A percentile compares a stretch with the other conserved stretches of the same genome.
Evolutionary conservation across 495 filamentous ascomycete genomes (phyloP).

Genomic region (Annulohypoxylon stygium): DNA sequence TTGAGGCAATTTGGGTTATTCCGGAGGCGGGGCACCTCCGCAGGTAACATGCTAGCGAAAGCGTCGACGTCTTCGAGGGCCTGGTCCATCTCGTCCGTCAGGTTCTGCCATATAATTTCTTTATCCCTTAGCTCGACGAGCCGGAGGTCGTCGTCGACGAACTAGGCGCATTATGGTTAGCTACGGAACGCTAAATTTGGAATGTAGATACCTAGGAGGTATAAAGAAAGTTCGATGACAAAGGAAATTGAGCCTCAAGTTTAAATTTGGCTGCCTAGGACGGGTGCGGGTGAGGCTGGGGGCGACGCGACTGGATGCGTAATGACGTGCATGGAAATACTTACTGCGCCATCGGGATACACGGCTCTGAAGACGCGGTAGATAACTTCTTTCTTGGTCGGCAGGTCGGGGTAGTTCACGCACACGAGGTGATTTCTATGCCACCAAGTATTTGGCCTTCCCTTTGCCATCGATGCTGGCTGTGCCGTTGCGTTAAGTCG

Average conservation of each 20-base stretch:
- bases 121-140: slow-evolving; percentile 37
- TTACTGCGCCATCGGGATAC: slow-evolving; percentile 46
- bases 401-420: slow-evolving; percentile 28
- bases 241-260: not conserved
- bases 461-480: slow-evolving; percentile 14
- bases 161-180: slow-evolving; percentile 18
- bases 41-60: not conserved
- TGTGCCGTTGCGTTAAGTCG: slow-evolving; percentile 11
- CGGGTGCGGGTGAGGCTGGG: slow-evolving; percentile 22
- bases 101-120: slow-evolving; percentile 16
- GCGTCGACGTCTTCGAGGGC: not conserved
- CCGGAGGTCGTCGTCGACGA: slow-evolving; percentile 36
- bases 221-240: not conserved
- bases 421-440: slow-evolving; percentile 19
- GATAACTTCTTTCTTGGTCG: slow-evolving; percentile 41
- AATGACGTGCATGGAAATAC: slow-evolving; percentile 10
- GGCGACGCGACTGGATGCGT: slow-evolving; percentile 5
- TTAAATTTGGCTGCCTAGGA: not conserved
- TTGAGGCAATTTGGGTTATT: not conserved
- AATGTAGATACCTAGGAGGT: not conserved
- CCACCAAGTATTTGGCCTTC: slow-evolving; percentile 29
- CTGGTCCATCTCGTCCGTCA: slow-evolving; percentile 9
- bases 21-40: not conserved
- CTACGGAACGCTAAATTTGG: not conserved
- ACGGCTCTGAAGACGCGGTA: slow-evolving; percentile 41